Conservation (phyloP, 306 rosid species). For the Gynostemma pentaphyllum region DNA sequence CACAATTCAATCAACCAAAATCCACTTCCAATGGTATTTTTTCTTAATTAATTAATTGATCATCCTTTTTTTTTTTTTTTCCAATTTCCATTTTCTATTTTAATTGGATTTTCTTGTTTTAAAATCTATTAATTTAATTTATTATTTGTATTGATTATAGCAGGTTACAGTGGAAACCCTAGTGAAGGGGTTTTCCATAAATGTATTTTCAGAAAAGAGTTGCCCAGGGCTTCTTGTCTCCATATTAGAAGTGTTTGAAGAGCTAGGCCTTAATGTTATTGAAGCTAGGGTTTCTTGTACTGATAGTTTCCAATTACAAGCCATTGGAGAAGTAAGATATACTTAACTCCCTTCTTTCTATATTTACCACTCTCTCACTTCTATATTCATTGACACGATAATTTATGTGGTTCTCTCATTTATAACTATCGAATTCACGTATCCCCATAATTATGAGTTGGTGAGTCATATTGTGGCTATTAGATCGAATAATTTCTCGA, state of each 20-base stretch:
- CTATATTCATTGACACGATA: too few species aligned
- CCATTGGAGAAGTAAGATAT: constrained; percentile 77
- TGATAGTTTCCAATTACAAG: constrained; percentile 68
- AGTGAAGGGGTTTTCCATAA: constrained; percentile 74
- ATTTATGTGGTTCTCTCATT: too few species aligned
- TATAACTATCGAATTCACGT: too few species aligned
- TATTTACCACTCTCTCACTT: too few species aligned
- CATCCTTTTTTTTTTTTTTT: neutral
- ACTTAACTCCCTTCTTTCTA: neutral
- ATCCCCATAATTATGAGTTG: too few species aligned
- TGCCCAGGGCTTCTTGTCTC: constrained; percentile 82
- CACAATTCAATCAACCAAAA: constrained; percentile 42
- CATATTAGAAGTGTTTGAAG: constrained; percentile 74
- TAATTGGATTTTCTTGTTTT: neutral
- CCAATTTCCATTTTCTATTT: neutral
- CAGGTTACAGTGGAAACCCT: constrained; percentile 86
- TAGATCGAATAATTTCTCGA: too few species aligned
- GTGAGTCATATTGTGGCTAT: too few species aligned
- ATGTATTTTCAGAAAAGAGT: constrained; percentile 47
- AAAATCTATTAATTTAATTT: too few species aligned
- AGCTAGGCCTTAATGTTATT: constrained; percentile 62
- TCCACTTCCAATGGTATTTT: constrained; percentile 54
- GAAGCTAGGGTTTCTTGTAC: constrained; percentile 99
- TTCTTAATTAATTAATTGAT: too few species aligned
- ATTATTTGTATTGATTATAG: constrained; percentile 21